Evolutionary conservation across 768 basidiomycete genomes (phyloP), one percentile per base, ranked within the genome.

Genomic region (Baorangia bicolor): DNA sequence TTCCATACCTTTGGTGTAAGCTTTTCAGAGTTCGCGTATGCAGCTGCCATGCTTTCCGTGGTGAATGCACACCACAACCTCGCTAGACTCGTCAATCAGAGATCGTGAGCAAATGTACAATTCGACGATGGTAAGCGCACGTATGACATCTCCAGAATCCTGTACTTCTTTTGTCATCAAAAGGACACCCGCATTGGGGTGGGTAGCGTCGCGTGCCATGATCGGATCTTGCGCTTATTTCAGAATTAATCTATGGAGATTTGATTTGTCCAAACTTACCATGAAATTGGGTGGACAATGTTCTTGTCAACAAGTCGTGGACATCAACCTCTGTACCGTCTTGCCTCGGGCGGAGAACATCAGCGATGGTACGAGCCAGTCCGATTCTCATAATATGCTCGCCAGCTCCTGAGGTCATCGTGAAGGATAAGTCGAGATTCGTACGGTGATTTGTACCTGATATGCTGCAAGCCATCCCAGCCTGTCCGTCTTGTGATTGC

Each of bases 61-160:
- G 91, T 92, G 71, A 92, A 93, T 38, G 84, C 88, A 65, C 90
- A 92, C 88, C 89, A 92, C 35, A 92, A 70, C 33, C 88, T 82
- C 30, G 80, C 90, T 88, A 42, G 27, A 43, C 10, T n/a, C n/a
- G 33, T 45, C 31, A 6, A 27, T 39, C 11, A 57, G 30, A 44
- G 20, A 38, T 44, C 16, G 2, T 46, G 42, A 45, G 52, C 13
- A 47, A 48, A 27, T 28, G 12, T 31, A 43, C 3, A 21, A 33
- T 34, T 30, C 14, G 14, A 28, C 7, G 16, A 23, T 21, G 16
- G 25, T 12, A 33, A 11, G 35, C 74, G 59, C 55, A 77, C 76
- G 67, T 44, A 63, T 66, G 20, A 51, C 33, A 21, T 43, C 33
- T 16, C 64, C 65, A 3, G 62, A 65, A 23, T 70, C 68, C 9